Base-by-base conservation (phyloP, 129 eudicot species). In the Chrysanthemum makinoi region DNA sequence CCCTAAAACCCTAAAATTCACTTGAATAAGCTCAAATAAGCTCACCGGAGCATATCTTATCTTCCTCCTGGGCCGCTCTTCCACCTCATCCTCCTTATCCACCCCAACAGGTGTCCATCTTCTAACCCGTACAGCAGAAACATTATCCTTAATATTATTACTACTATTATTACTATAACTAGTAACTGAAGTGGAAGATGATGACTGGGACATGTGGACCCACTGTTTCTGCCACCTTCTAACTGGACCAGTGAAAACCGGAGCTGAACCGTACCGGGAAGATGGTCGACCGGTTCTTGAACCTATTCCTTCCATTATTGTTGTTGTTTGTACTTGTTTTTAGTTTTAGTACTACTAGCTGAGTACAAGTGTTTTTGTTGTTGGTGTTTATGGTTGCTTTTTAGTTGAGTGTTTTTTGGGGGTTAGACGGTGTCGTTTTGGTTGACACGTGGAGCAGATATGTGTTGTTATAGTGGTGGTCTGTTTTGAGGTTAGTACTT, bases 151-250 rank as follows among this genome's bases (percentile, higher is more conserved):
- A 56, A 18, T 75, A 63, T 82, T 53, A 26, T 39, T 68, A 10
- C 64, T 73, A 67, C 3, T 79, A 43, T 48, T 62, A 53, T n/a
- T 64, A 48, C 46, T 49, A 66, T 46, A 68, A 56, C 49, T 59
- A 20, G 79, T 22, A 22, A 67, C 50, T 2, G 74, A 30, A 19
- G 83, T 72, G 50, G 83, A 79, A 5, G 82, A 75, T 24, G 74
- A 59, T 24, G 74, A 59, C 35, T 79, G 66, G 10, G 82, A 74
- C 16, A 80, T 67, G 66, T 75, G 72, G 64, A 89, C 90, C 96
- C 96, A 89, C 79, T 84, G 87, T 76, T 82, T 82, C 82, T 85
- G 85, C 96, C 96, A 89, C 84, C 84, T 70, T 59, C 94, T 80
- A 7, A 89, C 94, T 3, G 88, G 93, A 58, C 96, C 96, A 64